A percentile compares a stretch with the other conserved stretches of the same genome.
Evolutionary conservation across 768 basidiomycete species (phyloP).

Genomic region (Coprinellus micaceus): DNA sequence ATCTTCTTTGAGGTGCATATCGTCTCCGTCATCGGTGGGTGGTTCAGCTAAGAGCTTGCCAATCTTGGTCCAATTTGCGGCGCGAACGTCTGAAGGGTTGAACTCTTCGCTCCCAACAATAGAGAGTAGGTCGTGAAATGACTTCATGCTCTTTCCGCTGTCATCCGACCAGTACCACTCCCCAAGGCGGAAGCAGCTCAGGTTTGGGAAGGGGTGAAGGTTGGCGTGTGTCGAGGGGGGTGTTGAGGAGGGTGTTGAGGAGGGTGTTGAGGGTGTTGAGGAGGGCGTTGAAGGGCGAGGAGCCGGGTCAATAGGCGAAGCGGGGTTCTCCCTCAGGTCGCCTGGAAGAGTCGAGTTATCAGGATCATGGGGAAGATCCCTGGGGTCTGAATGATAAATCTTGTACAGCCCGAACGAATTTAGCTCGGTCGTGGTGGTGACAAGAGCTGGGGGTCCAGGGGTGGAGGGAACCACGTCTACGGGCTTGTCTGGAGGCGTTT

Average conservation of each 20-base stretch:
- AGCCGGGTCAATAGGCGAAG: not conserved
- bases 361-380: not conserved
- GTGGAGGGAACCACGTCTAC: too few relatives aligned
- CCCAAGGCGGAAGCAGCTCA: not conserved
- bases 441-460: not conserved
- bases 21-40: not conserved
- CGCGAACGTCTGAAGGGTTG: not conserved
- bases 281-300: too few relatives aligned
- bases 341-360: not conserved
- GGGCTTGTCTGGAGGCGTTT: too few relatives aligned
- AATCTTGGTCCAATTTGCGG: not conserved
- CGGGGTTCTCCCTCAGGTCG: not conserved
- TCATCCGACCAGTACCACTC: not conserved
- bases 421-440: not conserved
- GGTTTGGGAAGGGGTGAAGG: not conserved
- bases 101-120: not conserved
- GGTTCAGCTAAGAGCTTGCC: not conserved
- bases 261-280: too few relatives aligned
- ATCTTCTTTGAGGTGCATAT: not conserved
- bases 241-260: too few relatives aligned
- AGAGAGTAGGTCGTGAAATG: not conserved
- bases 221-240: not conserved
- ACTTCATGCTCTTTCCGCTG: not conserved
- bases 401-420: constrained; percentile 1
- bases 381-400: not conserved